Evolutionary conservation across 768 basidiomycete species (phyloP), one percentile per base, ranked within the genome.

Genomic region (Dioszegia crocea): DNA sequence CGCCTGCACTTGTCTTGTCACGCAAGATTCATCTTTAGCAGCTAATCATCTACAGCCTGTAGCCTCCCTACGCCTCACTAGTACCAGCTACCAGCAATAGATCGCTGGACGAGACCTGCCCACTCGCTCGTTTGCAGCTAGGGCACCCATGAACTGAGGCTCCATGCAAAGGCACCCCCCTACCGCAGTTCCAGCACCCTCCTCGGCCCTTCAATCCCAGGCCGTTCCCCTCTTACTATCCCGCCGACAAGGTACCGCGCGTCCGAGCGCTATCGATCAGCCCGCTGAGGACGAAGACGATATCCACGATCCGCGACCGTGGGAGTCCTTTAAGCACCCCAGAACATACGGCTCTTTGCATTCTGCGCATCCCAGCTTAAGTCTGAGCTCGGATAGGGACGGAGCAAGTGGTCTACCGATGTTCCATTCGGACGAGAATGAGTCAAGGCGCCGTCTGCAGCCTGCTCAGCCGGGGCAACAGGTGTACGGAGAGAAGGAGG

Each of bases 291-390:
- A 41, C 24, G 51, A 39, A 40, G 51, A 65, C 29, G 64, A 68
- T 26, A 29, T 70, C 8, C 53, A 65, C 19, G 68, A 73, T 54
- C 71, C 71, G 5, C 51, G 66, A 53, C 70, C 70, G 47, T 72
- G 70, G 70, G 70, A 72, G 60, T 63, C 63, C 1, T 30, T 51
- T 8, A 59, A 63, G 29, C 55, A 50, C n/a, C 51, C 51, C 5
- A 38, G 51, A 38, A 40, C 51, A 17, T 70, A 73, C 68, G 71
- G 68, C 1, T 64, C 68, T 50, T 39, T 40, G 23, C 47, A 55
- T 10, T 52, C 59, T 16, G 60, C 41, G 2, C 51, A 54, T 10
- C 56, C 59, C 6, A 64, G 67, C 50, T 43, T 73, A 30, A 63
- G 65, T n/a, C 45, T 71, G 12, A 63, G 54, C 47, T 27, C 57